phyloP scores from a whole-genome alignment of 345 rosid species.

The Gossypium longicalyx region DNA sequence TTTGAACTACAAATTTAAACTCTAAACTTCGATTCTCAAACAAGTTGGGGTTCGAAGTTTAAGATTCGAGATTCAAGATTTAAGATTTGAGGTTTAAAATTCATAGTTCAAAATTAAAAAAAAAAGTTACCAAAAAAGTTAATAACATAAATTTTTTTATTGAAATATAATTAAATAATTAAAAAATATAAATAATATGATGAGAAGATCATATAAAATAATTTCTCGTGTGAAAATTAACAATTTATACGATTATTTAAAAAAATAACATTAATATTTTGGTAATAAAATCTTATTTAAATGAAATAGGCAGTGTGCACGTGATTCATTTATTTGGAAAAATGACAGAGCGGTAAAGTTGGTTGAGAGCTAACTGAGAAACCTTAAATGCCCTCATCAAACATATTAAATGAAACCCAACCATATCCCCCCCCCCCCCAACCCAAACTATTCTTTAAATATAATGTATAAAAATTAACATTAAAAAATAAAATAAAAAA shows the following conservation, averaged over 20 bases:
- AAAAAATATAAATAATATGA: too few relatives aligned
- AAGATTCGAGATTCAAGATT: fast-evolving
- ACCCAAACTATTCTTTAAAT: neutral
- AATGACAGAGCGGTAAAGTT: neutral
- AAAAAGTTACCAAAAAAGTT: fast-evolving
- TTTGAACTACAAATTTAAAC: too few relatives aligned
- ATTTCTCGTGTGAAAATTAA: too few relatives aligned
- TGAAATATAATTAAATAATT: too few relatives aligned
- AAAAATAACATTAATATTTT: too few relatives aligned
- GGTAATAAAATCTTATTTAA: neutral
- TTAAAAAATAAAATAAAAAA: too few relatives aligned
- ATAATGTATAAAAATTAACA: too few relatives aligned
- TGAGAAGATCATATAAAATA: too few relatives aligned
- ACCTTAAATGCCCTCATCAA: neutral
- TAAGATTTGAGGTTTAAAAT: fast-evolving
- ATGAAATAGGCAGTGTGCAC: neutral
- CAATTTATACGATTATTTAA: fast-evolving
- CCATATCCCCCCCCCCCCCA: neutral
- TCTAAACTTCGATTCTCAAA: fast-evolving
- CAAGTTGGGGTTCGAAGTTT: fast-evolving
- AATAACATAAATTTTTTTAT: too few relatives aligned
- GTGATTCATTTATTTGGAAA: neutral
- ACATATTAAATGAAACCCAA: neutral
- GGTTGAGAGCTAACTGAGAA: neutral
- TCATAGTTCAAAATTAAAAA: too few relatives aligned